Conservation (phyloP, 1,284 basidiomycete species). For the Athelia sp. region DNA sequence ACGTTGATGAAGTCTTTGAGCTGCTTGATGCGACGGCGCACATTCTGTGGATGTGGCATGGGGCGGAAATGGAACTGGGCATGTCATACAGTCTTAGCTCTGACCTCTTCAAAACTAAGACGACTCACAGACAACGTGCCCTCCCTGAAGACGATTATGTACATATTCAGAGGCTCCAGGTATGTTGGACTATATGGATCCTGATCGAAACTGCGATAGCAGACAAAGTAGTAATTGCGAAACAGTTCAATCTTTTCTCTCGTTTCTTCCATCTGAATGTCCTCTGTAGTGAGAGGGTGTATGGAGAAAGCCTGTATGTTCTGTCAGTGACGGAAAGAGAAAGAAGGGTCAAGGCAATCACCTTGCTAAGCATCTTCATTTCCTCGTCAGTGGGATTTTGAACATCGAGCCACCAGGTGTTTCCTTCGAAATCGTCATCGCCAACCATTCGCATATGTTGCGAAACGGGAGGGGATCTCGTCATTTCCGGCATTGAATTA, state of each 20-base stretch:
- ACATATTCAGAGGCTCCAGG: constrained; percentile 99
- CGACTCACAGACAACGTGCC: constrained; percentile 85
- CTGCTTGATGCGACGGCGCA: constrained; percentile 97
- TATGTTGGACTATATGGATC: constrained; percentile 97
- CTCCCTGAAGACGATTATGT: constrained; percentile 98
- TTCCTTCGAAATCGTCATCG: constrained; percentile 52
- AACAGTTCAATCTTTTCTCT: constrained; percentile 99
- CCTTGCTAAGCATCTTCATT: constrained; percentile 95
- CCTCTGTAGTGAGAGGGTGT: constrained; percentile 97
- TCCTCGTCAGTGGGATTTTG: constrained; percentile 95
- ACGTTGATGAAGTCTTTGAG: constrained; percentile 99
- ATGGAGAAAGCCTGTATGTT: constrained; percentile 86
- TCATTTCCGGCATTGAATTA: no score
- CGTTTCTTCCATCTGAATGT: constrained; percentile 99
- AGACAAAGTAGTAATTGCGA: constrained; percentile 98
- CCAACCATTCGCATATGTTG: constrained; percentile 18
- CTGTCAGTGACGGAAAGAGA: constrained; percentile 1
- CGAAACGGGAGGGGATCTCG: no score
- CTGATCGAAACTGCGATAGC: constrained; percentile 99
- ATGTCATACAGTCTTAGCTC: neutral
- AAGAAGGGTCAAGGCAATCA: constrained; percentile 22
- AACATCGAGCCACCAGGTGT: constrained; percentile 98
- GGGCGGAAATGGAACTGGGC: constrained; percentile 95
- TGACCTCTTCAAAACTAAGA: neutral
- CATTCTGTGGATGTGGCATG: constrained; percentile 97